Base-by-base conservation (phyloP, 371 early-diverging fungal genomes). In the Umbelopsis sp. region DNA sequence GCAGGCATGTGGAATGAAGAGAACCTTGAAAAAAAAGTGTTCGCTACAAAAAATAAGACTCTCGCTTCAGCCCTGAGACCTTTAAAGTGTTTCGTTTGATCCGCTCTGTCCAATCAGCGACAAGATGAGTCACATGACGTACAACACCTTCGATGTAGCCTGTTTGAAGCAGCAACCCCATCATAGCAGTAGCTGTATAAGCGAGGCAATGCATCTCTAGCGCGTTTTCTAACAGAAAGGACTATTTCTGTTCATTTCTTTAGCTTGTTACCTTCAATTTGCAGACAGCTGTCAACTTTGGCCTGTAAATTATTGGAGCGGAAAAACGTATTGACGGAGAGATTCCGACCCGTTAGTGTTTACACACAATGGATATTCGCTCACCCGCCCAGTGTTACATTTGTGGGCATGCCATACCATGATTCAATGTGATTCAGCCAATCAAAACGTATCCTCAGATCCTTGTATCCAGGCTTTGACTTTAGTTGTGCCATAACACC, bases 371-470 rank as follows among this genome's bases (percentile, higher is more conserved):
- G 52, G 52, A 25, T 51, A 51, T 51, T 25, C 1, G 52, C 29
- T 35, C 57, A 57, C 18, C 35, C 57, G 57, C 9, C 32, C 29
- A 3, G 32, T 35, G 7, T 57, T 35, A 35, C 57, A 35, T 53
- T 57, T 16, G 16, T 16, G 16, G 48, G n/a, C 41, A 12, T 16
- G 18, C 48, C 11, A 48, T 48, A 48, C 48, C 48, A 48, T 48
- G 57, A 57, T 57, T 35, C 57, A 57, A 57, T 57, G 35, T 57
- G 57, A 57, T 35, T 57, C 57, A 57, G 29, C 57, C 57, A 57
- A 57, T 35, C 57, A 57, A 29, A 57, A 32, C 24, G 12, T 51
- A 20, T 51, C 20, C 3, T 24, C 24, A 7, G 29, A 29, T 25
- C 29, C 7, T 51, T n/a, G 9, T 25, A 51, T 25, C 25, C 22